Conservation (phyloP, 306 rosid genomes). For the Leucaena leucocephala region DNA sequence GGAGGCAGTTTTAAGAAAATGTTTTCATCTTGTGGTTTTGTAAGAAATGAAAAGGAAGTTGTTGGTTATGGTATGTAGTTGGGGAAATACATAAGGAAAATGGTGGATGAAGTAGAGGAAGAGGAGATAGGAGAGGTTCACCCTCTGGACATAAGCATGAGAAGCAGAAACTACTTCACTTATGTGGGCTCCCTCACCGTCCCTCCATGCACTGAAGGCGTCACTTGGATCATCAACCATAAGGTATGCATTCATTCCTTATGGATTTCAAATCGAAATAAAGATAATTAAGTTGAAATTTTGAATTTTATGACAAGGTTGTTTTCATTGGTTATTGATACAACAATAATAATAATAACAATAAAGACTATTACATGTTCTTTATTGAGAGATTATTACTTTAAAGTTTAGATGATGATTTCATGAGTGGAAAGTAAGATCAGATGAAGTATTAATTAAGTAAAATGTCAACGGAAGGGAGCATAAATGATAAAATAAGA, state of each 20-base stretch:
- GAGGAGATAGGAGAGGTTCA: slow-evolving; percentile 49
- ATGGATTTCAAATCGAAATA: background rate
- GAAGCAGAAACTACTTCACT: slow-evolving; percentile 58
- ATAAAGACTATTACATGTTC: too few relatives aligned
- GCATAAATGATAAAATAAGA: too few relatives aligned
- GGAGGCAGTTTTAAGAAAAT: too few relatives aligned
- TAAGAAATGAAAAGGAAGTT: background rate
- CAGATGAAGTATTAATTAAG: too few relatives aligned
- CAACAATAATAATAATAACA: too few relatives aligned
- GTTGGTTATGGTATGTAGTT: slow-evolving; percentile 43
- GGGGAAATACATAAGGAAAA: slow-evolving; percentile 30
- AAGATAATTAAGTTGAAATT: background rate
- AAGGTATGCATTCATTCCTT: slow-evolving; percentile 42
- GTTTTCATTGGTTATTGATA: too few relatives aligned
- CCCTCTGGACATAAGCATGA: slow-evolving; percentile 47
- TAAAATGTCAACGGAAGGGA: too few relatives aligned
- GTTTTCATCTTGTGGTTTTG: background rate
- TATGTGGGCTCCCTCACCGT: slow-evolving; percentile 75
- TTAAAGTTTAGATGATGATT: too few relatives aligned
- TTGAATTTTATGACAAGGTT: too few relatives aligned
- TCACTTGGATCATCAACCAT: slow-evolving; percentile 67
- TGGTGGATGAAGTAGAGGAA: slow-evolving; percentile 40
- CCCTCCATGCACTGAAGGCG: slow-evolving; percentile 83
- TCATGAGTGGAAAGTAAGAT: too few relatives aligned
- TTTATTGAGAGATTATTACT: too few relatives aligned